Conservation (phyloP, 257 asterid species). For the Eucommia ulmoides region DNA sequence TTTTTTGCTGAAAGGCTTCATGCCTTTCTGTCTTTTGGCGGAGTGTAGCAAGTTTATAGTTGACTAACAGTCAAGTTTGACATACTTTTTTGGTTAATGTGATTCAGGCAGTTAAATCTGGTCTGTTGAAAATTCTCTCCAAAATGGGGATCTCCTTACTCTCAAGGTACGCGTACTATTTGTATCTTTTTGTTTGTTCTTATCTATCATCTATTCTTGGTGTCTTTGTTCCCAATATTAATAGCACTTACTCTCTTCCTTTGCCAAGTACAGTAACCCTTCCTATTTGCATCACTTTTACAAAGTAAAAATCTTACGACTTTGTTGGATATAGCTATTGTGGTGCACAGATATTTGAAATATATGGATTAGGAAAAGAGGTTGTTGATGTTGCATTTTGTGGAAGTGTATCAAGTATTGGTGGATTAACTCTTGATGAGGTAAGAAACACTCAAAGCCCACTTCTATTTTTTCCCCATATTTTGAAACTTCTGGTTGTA, state of each 20-base stretch:
- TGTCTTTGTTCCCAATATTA: no score
- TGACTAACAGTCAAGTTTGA: no score
- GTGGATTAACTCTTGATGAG: slow-evolving; percentile 96
- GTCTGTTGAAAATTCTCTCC: slow-evolving; percentile 87
- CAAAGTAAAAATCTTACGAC: slow-evolving; percentile 20
- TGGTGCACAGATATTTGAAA: slow-evolving; percentile 98
- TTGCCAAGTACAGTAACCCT: slow-evolving; percentile 8
- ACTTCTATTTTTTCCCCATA: no score
- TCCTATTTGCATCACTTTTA: no score
- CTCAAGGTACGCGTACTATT: slow-evolving; percentile 49
- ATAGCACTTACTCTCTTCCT: background rate
- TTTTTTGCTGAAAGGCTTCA: no score
- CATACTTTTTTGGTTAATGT: no score
- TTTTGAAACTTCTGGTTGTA: no score
- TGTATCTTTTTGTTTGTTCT: slow-evolving; percentile 2
- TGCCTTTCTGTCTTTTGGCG: no score
- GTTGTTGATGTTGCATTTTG: slow-evolving; percentile 71
- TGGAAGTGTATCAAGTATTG: slow-evolving; percentile 89
- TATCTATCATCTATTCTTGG: no score
- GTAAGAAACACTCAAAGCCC: slow-evolving; percentile 27
- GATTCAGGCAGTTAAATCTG: slow-evolving; percentile 83
- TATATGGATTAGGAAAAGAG: slow-evolving; percentile 85
- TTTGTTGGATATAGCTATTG: slow-evolving; percentile 56
- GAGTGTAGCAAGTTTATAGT: no score
- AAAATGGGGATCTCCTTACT: slow-evolving; percentile 99